A percentile compares a stretch with the other conserved stretches of the same genome.
Evolutionary conservation across 257 asterid species (phyloP).

Genomic region (Solanum chmielewskii): DNA sequence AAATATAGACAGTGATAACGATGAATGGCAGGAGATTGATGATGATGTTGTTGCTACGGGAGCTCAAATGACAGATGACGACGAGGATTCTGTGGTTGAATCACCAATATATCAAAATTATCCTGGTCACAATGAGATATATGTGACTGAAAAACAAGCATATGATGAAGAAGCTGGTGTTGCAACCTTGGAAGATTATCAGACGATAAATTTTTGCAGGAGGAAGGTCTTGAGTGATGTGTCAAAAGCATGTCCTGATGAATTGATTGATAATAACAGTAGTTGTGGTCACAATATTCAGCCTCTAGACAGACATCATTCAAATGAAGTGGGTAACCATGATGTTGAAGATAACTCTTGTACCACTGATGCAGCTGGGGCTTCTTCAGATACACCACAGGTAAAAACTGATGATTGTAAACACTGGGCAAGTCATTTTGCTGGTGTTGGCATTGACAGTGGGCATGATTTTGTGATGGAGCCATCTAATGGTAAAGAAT

Average conservation of each 20-base stretch:
- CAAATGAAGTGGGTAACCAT: neutral
- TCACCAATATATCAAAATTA: conserved; percentile 5
- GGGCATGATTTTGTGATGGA: conserved; percentile 5
- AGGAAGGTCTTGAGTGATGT: neutral
- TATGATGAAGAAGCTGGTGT: neutral
- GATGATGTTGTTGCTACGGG: conserved; percentile 5
- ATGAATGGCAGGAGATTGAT: conserved; percentile 15
- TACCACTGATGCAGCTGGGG: neutral
- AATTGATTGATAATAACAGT: neutral
- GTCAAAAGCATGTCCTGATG: neutral
- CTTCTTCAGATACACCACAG: neutral
- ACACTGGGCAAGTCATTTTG: conserved; percentile 5
- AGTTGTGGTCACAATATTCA: neutral
- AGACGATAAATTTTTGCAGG: neutral
- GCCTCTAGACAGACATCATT: neutral
- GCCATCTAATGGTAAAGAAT: conserved; percentile 20
- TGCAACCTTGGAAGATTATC: neutral
- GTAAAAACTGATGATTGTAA: conserved; percentile 3
- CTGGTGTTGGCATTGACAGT: conserved; percentile 4
- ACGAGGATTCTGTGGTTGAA: conserved; percentile 14
- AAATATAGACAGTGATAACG: conserved; percentile 28
- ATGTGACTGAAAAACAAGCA: neutral
- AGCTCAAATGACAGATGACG: conserved; percentile 4
- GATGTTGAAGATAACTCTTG: neutral
- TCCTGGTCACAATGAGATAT: conserved; percentile 2